phyloP scores from a whole-genome alignment of 2,329 filamentous ascomycete species.

The Fusarium floridanum region DNA sequence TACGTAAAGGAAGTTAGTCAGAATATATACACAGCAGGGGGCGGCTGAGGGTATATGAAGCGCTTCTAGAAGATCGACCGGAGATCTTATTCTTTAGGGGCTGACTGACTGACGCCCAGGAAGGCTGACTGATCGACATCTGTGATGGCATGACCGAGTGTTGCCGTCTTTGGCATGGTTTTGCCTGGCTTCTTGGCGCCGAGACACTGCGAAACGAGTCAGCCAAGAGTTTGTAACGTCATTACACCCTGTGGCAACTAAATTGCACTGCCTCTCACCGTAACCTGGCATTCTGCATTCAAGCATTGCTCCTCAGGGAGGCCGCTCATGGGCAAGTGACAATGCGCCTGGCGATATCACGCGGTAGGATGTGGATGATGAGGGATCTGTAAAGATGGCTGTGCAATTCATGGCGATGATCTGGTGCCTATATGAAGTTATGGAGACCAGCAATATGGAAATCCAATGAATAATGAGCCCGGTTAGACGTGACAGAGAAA shows the following conservation, averaged over 20 bases:
- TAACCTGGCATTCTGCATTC: not conserved
- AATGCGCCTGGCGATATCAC: too few species aligned
- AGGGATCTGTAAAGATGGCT: not conserved
- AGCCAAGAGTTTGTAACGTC: not conserved
- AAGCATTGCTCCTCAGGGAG: not conserved
- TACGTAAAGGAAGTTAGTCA: not conserved
- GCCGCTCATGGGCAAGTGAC: not conserved
- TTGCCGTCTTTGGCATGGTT: not conserved
- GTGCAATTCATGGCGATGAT: not conserved
- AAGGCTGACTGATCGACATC: not conserved
- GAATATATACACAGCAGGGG: not conserved
- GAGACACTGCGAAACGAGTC: not conserved
- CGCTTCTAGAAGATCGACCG: not conserved
- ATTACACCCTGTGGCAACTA: not conserved
- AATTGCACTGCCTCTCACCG: not conserved
- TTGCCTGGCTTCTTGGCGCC: not conserved
- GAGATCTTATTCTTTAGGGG: not conserved
- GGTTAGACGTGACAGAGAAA: not conserved
- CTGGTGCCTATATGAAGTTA: not conserved
- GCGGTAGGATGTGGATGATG: not conserved
- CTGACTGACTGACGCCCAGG: not conserved
- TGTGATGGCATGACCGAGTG: not conserved
- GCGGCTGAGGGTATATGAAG: not conserved
- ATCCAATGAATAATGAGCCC: accelerated
- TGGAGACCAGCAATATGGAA: not conserved